Evolutionary conservation across 306 rosid genomes (phyloP).

Genomic region (Cicer bijugum): DNA sequence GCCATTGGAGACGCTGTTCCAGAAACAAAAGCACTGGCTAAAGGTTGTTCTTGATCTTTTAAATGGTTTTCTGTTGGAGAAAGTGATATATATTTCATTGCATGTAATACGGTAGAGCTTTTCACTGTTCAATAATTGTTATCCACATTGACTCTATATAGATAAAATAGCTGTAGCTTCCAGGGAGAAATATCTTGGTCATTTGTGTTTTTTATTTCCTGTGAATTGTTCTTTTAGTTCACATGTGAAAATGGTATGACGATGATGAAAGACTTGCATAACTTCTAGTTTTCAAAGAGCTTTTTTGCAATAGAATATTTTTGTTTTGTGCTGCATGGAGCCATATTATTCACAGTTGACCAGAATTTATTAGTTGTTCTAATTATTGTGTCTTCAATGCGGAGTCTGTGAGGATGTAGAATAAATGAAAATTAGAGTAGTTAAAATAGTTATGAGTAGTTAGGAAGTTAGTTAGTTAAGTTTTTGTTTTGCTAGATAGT

Average conservation of each 20-base stretch:
- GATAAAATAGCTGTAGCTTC: slow-evolving; percentile 32
- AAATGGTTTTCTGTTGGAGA: slow-evolving; percentile 12
- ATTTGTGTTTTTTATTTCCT: slow-evolving; percentile 15
- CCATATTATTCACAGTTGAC: slow-evolving; percentile 1
- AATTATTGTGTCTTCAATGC: slow-evolving; percentile 9
- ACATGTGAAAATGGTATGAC: slow-evolving; percentile 1
- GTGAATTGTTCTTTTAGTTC: slow-evolving; percentile 33
- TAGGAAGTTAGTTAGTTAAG: too few relatives aligned
- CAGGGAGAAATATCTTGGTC: slow-evolving; percentile 34
- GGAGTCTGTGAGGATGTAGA: not conserved
- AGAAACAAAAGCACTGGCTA: slow-evolving; percentile 89
- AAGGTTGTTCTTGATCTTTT: slow-evolving; percentile 63
- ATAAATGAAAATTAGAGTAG: too few relatives aligned
- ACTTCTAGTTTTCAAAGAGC: slow-evolving; percentile 17
- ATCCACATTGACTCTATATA: not conserved
- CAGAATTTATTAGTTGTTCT: not conserved
- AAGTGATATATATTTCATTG: slow-evolving; percentile 13
- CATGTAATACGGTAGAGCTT: not conserved
- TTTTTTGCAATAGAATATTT: slow-evolving; percentile 1
- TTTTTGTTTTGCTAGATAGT: too few relatives aligned
- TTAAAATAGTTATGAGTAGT: too few relatives aligned
- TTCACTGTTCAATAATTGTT: slow-evolving; percentile 28
- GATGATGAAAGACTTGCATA: not conserved
- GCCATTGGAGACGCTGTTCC: slow-evolving; percentile 89
- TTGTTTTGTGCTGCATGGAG: not conserved